Evolutionary conservation across 140 eudicot species (phyloP).

Genomic region (Artemisia princeps): DNA sequence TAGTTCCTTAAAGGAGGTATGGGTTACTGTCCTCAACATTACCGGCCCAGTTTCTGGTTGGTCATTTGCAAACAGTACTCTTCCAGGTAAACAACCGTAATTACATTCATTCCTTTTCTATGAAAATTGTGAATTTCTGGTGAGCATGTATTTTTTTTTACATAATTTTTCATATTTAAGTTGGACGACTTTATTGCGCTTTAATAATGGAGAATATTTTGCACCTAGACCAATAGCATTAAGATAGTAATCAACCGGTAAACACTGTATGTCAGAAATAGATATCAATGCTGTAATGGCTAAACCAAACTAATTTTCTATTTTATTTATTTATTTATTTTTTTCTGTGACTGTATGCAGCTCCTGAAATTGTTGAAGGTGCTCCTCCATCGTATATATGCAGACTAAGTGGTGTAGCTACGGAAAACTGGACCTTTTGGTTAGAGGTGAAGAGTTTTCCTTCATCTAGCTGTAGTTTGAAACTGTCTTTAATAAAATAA

Average conservation of each 20-base stretch:
- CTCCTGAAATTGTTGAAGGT: slow-evolving; percentile 59
- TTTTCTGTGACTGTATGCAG: slow-evolving; percentile 33
- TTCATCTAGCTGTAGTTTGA: slow-evolving; percentile 4
- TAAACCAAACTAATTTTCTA: background rate
- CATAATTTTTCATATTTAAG: slow-evolving; percentile 5
- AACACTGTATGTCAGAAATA: too few relatives aligned
- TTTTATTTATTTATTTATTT: slow-evolving; percentile 11
- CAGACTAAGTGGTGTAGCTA: slow-evolving; percentile 73
- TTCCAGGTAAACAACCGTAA: slow-evolving; percentile 60
- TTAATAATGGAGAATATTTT: background rate
- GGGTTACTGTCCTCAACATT: slow-evolving; percentile 92
- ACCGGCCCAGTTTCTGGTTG: slow-evolving; percentile 87
- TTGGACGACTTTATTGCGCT: background rate
- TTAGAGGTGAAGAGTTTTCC: slow-evolving; percentile 59
- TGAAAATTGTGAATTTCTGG: background rate
- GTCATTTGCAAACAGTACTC: slow-evolving; percentile 68
- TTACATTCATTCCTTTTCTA: background rate
- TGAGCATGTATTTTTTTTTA: background rate
- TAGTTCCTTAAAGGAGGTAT: slow-evolving; percentile 91
- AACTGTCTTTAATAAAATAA: background rate
- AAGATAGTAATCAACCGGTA: too few relatives aligned
- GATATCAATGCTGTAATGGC: background rate
- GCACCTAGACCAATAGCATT: background rate
- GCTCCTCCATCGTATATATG: slow-evolving; percentile 86
- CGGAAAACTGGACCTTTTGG: slow-evolving; percentile 93